These are phyloP conservation scores for Canavalia ensiformis DNA, from an alignment of 306 rosid species.

Conservation along the genomic window DNA sequence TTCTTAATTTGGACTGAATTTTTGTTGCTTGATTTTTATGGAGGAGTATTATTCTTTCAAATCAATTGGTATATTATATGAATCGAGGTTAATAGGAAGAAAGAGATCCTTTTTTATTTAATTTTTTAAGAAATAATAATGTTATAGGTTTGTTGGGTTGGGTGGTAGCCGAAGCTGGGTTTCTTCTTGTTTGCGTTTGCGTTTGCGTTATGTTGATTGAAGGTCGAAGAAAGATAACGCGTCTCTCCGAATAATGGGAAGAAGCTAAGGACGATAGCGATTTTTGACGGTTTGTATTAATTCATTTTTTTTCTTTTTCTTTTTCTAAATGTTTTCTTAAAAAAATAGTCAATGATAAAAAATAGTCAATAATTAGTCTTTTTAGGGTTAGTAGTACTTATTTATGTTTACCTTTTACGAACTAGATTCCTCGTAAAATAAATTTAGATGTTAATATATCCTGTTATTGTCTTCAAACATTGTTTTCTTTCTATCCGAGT, in stretches of 20 bases:
- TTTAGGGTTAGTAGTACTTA: neutral
- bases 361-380: slow-evolving; percentile 36
- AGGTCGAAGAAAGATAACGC: slow-evolving; percentile 49
- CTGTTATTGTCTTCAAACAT: neutral
- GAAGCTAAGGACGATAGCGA: slow-evolving; percentile 51
- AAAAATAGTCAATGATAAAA: slow-evolving; percentile 17
- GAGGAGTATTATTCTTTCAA: neutral
- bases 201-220: neutral
- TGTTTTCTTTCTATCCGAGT: too few relatives aligned
- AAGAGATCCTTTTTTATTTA: neutral
- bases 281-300: slow-evolving; percentile 47
- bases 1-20: neutral
- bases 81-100: neutral
- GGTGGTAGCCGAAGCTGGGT: slow-evolving; percentile 19
- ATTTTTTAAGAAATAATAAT: neutral
- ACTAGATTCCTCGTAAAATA: slow-evolving; percentile 19
- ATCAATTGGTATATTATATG: neutral
- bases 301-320: neutral
- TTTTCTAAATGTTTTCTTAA: neutral
- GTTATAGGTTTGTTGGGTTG: slow-evolving; percentile 3
- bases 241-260: slow-evolving; percentile 48
- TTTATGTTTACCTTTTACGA: slow-evolving; percentile 1
- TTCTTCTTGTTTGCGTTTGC: slow-evolving; percentile 25
- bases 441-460: neutral
- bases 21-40: neutral